Percentiles rank a stretch among this genome's conserved stretches.
phyloP scores from a whole-genome alignment of 2,329 filamentous ascomycete species.

The Alternaria ventricosa region DNA sequence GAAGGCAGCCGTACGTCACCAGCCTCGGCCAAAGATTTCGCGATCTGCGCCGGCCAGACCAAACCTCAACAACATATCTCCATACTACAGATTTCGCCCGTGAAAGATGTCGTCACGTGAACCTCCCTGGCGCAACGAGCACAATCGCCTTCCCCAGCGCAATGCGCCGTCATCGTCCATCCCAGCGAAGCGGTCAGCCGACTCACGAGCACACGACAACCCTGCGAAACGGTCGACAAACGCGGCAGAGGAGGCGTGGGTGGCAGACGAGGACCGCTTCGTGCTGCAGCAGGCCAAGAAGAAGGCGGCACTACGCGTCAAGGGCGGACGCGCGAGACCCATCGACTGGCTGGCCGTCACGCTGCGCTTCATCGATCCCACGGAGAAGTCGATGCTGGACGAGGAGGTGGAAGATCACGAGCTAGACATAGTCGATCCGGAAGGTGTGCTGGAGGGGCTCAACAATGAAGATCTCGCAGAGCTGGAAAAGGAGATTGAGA shows the following conservation, averaged over 20 bases:
- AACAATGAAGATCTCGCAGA: conserved; percentile 71
- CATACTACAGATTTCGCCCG: background rate
- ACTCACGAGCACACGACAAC: conserved; percentile 50
- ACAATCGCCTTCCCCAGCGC: conserved; percentile 26
- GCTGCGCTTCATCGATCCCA: conserved; percentile 83
- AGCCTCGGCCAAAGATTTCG: conserved; percentile 23
- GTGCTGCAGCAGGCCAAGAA: conserved; percentile 97
- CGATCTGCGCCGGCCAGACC: background rate
- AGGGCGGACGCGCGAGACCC: conserved; percentile 86
- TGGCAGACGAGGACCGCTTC: conserved; percentile 94
- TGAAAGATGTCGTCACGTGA: conserved; percentile 41
- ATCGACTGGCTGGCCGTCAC: conserved; percentile 95
- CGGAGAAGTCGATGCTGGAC: conserved; percentile 73
- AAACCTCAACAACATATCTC: background rate
- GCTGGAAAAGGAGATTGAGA: conserved; percentile 81
- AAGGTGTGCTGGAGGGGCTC: conserved; percentile 78
- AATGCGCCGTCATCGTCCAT: conserved; percentile 38
- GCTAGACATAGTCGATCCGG: conserved; percentile 79
- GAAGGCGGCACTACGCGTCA: conserved; percentile 93
- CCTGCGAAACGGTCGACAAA: conserved; percentile 53
- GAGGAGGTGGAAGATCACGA: conserved; percentile 80
- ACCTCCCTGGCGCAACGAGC: conserved; percentile 42
- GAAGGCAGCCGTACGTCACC: conserved; percentile 28
- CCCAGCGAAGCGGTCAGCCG: conserved; percentile 52
- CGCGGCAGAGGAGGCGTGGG: conserved; percentile 67